phyloP scores from a whole-genome alignment of 1,284 basidiomycete species.

The Pseudozyma hubeiensis region DNA sequence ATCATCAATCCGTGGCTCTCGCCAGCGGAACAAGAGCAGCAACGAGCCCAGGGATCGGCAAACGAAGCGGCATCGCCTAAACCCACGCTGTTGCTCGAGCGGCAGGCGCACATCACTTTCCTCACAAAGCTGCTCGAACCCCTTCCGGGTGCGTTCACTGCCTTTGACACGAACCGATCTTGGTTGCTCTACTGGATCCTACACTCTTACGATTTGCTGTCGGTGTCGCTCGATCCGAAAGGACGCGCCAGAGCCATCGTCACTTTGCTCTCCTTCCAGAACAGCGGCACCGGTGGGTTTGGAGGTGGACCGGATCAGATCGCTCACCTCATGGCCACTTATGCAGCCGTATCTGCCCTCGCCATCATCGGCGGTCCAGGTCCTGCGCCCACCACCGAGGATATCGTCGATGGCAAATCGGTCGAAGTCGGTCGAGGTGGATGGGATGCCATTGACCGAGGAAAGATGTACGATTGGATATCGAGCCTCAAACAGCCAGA shows the following conservation, averaged over 20 bases:
- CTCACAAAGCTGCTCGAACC: conserved; percentile 59
- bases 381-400: conserved; percentile 67
- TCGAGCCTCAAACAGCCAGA: conserved; percentile 92
- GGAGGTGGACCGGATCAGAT: conserved; percentile 89
- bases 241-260: conserved; percentile 57
- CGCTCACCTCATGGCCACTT: conserved; percentile 88
- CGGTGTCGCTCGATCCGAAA: conserved; percentile 46
- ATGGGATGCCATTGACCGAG: conserved; percentile 69
- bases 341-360: conserved; percentile 85
- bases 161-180: conserved; percentile 64
- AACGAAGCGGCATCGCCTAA: conserved; percentile 12
- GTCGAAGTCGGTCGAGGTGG: conserved; percentile 68
- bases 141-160: conserved; percentile 59
- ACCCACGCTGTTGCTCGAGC: conserved; percentile 47
- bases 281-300: conserved; percentile 78
- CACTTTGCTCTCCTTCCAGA: conserved; percentile 66
- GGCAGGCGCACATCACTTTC: conserved; percentile 60
- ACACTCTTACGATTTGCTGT: conserved; percentile 62
- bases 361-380: conserved; percentile 79
- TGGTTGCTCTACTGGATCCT: conserved; percentile 68
- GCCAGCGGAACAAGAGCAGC: conserved; percentile 19
- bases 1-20: conserved; percentile 50
- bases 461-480: conserved; percentile 86
- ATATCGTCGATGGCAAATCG: conserved; percentile 72
- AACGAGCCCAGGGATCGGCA: conserved; percentile 14